These are phyloP conservation scores for Tuber calosporum DNA, from an alignment of 495 filamentous ascomycete genomes.

Conservation along the genomic window DNA sequence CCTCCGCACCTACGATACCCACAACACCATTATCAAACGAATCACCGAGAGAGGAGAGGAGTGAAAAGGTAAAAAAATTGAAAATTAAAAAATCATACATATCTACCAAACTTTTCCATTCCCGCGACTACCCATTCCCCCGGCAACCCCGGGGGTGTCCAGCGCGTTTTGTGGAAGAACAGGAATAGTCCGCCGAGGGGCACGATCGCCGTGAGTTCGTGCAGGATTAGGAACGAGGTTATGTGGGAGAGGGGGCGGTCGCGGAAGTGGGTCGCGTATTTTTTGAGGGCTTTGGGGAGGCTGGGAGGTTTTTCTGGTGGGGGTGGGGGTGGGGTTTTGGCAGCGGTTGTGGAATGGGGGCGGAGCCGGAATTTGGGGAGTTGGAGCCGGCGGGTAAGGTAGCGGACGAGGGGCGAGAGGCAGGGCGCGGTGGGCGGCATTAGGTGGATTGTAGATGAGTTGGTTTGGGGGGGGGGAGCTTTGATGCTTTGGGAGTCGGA, in stretches of 20 bases:
- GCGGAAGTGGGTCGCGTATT: constrained; percentile 60
- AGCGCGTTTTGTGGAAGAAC: constrained; percentile 61
- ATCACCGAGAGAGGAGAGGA: constrained; percentile 42
- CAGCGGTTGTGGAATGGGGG: constrained; percentile 1
- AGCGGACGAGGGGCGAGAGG: not conserved
- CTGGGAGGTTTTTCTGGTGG: not conserved
- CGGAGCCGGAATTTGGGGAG: not conserved
- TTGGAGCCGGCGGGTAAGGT: not conserved
- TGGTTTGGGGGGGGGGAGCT: not conserved
- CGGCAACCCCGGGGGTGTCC: constrained; percentile 35
- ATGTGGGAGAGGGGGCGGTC: constrained; percentile 74
- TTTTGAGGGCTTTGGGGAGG: constrained; percentile 54
- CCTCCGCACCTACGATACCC: constrained; percentile 29
- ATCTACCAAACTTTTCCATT: constrained; percentile 36
- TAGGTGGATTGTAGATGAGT: not conserved
- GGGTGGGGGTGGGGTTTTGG: not conserved
- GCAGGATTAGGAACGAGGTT: constrained; percentile 76
- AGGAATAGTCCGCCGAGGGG: constrained; percentile 69
- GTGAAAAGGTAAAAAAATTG: no score
- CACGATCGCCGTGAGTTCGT: constrained; percentile 81
- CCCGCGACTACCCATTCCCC: constrained; percentile 24
- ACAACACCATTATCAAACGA: constrained; percentile 45
- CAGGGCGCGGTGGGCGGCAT: not conserved
- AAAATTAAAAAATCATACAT: constrained; percentile 20
- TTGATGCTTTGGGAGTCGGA: not conserved